A percentile compares a stretch with the other conserved stretches of the same genome.
These are phyloP conservation scores for Penicillium longicatenatum DNA, from an alignment of 495 filamentous ascomycete genomes.

Conservation along the genomic window DNA sequence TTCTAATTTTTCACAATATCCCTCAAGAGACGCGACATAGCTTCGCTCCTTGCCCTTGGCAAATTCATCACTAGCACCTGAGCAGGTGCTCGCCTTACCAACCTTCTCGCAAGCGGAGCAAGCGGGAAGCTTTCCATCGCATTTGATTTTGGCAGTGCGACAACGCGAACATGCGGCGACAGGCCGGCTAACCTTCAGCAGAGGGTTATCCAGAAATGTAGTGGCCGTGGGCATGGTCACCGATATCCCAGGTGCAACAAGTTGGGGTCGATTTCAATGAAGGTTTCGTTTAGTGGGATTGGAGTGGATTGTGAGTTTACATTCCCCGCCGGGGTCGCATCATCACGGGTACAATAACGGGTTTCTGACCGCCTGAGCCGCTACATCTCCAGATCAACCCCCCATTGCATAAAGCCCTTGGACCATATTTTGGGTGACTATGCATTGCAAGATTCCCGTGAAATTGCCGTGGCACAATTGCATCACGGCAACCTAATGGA, in stretches of 20 bases:
- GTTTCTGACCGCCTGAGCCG: not conserved
- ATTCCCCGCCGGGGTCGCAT: not conserved
- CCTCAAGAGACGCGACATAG: slow-evolving; percentile 90
- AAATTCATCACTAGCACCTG: slow-evolving; percentile 92
- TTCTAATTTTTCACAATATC: slow-evolving; percentile 83
- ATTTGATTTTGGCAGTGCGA: slow-evolving; percentile 90
- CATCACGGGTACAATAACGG: not conserved
- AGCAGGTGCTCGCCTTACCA: slow-evolving; percentile 78
- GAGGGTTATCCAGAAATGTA: slow-evolving; percentile 65
- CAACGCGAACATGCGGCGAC: slow-evolving; percentile 93
- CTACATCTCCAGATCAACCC: not conserved
- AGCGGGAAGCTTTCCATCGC: slow-evolving; percentile 90
- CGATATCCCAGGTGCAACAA: not conserved
- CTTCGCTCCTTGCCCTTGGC: slow-evolving; percentile 91
- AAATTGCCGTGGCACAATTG: too few species aligned
- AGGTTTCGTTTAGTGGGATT: not conserved
- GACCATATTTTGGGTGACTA: not conserved
- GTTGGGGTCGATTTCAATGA: not conserved
- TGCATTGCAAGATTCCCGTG: not conserved
- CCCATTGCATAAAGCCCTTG: not conserved
- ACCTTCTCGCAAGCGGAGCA: slow-evolving; percentile 91
- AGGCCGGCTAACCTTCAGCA: slow-evolving; percentile 85
- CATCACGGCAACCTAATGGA: too few species aligned
- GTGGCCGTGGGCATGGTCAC: slow-evolving; percentile 31
- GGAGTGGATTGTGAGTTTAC: not conserved